Percentiles rank a stretch among this genome's conserved stretches.
phyloP scores from a whole-genome alignment of 805 yeast species.

The Teunomyces panamensis region DNA sequence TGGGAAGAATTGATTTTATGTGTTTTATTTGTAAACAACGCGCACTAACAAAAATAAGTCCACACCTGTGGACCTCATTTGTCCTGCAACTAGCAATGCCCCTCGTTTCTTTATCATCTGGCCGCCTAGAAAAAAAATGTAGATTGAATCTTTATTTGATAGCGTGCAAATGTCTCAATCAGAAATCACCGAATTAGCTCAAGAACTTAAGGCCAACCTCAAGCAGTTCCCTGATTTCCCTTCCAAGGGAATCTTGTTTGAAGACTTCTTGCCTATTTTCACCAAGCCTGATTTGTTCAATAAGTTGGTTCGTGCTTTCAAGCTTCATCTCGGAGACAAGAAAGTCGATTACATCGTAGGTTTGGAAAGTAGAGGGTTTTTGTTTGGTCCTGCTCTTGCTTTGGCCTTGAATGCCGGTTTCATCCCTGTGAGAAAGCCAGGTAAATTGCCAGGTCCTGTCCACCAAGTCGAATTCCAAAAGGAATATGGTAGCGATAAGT shows the following conservation, averaged over 20 bases:
- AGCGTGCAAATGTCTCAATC: conserved; percentile 7
- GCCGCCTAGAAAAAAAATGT: background rate
- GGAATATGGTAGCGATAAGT: conserved; percentile 89
- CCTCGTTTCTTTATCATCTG: background rate
- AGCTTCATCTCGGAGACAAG: conserved; percentile 61
- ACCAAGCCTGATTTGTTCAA: conserved; percentile 77
- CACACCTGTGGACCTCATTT: background rate
- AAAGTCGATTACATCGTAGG: conserved; percentile 90
- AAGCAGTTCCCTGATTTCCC: conserved; percentile 93
- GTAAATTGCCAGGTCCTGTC: conserved; percentile 89
- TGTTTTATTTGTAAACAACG: conserved; percentile 6
- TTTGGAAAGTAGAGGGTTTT: conserved; percentile 93
- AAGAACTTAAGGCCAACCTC: conserved; percentile 35
- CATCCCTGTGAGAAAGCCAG: conserved; percentile 92
- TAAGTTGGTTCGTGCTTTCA: conserved; percentile 76
- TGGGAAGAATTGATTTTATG: background rate
- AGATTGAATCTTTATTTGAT: background rate
- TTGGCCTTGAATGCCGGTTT: conserved; percentile 85
- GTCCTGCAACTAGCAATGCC: background rate
- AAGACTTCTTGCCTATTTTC: conserved; percentile 95
- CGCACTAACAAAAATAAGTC: background rate
- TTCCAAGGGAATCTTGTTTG: conserved; percentile 84
- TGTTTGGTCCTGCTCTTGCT: conserved; percentile 95
- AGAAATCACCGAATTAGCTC: conserved; percentile 31
- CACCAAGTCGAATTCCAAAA: conserved; percentile 71